Conservation (phyloP, 768 basidiomycete species). For the Hericium erinaceus region DNA sequence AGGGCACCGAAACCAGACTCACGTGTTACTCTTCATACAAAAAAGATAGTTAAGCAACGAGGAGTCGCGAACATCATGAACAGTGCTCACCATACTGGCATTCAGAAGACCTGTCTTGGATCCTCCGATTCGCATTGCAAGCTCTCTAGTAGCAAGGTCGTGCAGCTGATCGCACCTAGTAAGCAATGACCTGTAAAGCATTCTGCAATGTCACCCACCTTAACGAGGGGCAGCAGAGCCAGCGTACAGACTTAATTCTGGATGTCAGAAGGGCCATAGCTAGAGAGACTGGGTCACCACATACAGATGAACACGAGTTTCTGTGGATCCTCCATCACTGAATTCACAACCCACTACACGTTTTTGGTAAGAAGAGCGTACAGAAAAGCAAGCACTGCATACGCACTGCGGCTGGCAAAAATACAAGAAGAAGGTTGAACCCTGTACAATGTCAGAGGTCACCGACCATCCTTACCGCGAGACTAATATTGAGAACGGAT, state of each 20-base stretch:
- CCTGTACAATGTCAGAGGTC: constrained; percentile 28
- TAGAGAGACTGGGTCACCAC: constrained; percentile 21
- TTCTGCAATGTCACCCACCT: constrained; percentile 29
- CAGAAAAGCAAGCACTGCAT: constrained; percentile 5
- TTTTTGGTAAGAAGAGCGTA: neutral
- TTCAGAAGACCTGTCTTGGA: constrained; percentile 72
- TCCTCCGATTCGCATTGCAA: constrained; percentile 69
- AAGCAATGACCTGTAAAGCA: neutral
- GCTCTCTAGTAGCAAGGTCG: constrained; percentile 64
- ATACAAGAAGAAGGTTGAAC: constrained; percentile 58
- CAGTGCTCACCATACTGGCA: constrained; percentile 56
- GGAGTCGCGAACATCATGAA: neutral
- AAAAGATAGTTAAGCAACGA: constrained; percentile 20
- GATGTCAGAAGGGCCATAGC: neutral
- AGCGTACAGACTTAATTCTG: constrained; percentile 45
- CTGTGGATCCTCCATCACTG: constrained; percentile 37
- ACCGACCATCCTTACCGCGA: neutral
- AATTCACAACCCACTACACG: constrained; percentile 46
- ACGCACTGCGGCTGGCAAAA: constrained; percentile 61
- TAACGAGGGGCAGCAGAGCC: constrained; percentile 71
- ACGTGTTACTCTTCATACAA: constrained; percentile 53
- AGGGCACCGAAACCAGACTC: constrained; percentile 19
- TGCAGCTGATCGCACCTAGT: constrained; percentile 41
- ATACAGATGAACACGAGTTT: constrained; percentile 54
- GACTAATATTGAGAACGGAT: neutral